Conservation (phyloP, 805 yeast genomes). For the Saturnispora galanensis region DNA sequence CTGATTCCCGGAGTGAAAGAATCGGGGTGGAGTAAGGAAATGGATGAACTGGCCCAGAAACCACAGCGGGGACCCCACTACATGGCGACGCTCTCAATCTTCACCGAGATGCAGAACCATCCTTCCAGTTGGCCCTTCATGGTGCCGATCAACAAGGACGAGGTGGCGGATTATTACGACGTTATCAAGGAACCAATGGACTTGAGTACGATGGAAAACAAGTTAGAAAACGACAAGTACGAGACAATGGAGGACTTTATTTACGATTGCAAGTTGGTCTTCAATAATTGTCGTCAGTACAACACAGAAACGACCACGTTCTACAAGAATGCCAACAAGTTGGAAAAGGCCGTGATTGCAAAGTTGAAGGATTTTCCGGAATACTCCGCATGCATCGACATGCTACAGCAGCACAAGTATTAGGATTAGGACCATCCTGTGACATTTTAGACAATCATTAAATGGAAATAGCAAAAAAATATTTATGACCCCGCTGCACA, state of each 20-base stretch:
- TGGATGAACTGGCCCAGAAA: conserved; percentile 92
- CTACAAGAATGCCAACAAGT: conserved; percentile 85
- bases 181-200: conserved; percentile 98
- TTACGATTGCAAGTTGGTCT: conserved; percentile 77
- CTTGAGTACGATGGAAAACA: conserved; percentile 87
- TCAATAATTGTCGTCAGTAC: conserved; percentile 85
- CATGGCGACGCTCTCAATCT: conserved; percentile 81
- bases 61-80: conserved; percentile 94
- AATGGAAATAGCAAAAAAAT: too few relatives aligned
- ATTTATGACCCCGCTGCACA: too few relatives aligned
- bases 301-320: conserved; percentile 93
- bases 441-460: too few relatives aligned
- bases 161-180: conserved; percentile 93
- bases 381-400: conserved; percentile 71
- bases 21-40: conserved; percentile 97
- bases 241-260: conserved; percentile 85
- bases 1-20: conserved; percentile 84
- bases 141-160: conserved; percentile 84
- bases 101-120: conserved; percentile 84
- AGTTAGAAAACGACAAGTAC: conserved; percentile 85
- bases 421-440: neutral
- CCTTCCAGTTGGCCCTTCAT: conserved; percentile 98
- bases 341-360: conserved; percentile 77
- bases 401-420: conserved; percentile 17
- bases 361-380: conserved; percentile 89